Evolutionary conservation across 129 eudicot species (phyloP), one percentile per base, ranked within the genome.

Genomic region (Centrapalus pauciflorus): DNA sequence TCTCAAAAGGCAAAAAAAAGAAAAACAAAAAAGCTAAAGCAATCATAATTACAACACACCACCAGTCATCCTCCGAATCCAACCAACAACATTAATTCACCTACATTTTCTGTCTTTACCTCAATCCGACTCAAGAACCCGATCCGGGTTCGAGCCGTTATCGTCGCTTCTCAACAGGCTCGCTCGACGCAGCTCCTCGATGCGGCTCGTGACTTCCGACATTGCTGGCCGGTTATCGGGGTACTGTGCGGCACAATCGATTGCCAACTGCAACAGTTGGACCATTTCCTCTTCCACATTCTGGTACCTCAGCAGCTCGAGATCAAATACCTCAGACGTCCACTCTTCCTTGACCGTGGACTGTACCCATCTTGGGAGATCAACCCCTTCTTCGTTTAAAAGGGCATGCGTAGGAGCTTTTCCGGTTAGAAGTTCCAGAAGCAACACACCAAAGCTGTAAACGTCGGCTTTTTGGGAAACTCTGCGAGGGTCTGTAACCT

Each of bases 331-430:
- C 69, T 92, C 96, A 1, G 98, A 83, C 24, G 89, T 84, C 98
- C 96, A 88, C 71, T 88, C 98, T 30, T 92, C 98, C 30, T 80
- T 65, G 0, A 92, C 95, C 3, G 90, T 81, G 0, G 98, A 92
- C 69, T 92, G 96, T 1, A 92, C 98, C 98, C 98, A 92, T 51
- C 98, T 79, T 0, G 98, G 98, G 9, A 92, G 82, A 73, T 92
- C 98, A 8, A 92, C 95, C 7, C 98, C 98, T 77, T 92, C 96
- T 79, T 92, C 98, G 25, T 88, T 88, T 35, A 85, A 19, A 57
- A 85, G 83, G 9, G 97, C 77, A 23, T 87, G 96, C 5, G 90
- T 79, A 0, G 98, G 98, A 3, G 96, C 85, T 33, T 92, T 92
- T 9, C 98, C 98, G 1, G 98, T 92, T 2, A 92, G 81, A 70